Evolutionary conservation across 2,329 filamentous ascomycete genomes (phyloP).

Genomic region (Ophiostoma novo-ulmi): DNA sequence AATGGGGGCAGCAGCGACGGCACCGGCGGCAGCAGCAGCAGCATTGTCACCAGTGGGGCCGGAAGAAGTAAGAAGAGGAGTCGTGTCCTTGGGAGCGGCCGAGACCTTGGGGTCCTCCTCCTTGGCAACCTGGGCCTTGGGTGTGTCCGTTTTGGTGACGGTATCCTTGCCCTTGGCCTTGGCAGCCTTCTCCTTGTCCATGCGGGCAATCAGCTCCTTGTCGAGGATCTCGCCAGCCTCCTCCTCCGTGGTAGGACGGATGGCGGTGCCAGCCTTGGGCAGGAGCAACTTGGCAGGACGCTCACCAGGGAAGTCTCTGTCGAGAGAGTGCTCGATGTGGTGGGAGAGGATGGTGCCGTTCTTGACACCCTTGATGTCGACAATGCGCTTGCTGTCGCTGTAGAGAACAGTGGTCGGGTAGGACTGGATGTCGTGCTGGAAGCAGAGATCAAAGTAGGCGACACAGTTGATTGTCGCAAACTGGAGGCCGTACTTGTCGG

Average conservation of each 20-base stretch:
- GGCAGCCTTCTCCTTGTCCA: conserved; percentile 21
- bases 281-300: conserved; percentile 63
- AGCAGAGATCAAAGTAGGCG: conserved; percentile 74
- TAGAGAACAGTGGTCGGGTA: conserved; percentile 78
- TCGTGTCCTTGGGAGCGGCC: background rate
- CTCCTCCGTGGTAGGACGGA: conserved; percentile 31
- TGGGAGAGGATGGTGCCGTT: conserved; percentile 58
- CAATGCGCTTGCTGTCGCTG: conserved; percentile 66
- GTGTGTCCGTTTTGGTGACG: conserved; percentile 34
- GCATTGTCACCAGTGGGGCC: background rate
- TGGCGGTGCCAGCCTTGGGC: conserved; percentile 63
- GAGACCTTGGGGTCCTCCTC: conserved; percentile 18
- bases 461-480: conserved; percentile 85
- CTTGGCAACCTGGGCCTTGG: conserved; percentile 17
- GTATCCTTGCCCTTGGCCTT: conserved; percentile 14
- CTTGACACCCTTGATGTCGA: conserved; percentile 61
- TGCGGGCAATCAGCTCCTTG: conserved; percentile 22
- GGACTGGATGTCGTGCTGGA: conserved; percentile 57
- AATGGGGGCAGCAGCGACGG: background rate
- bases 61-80: background rate
- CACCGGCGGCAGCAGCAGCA: background rate
- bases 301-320: conserved; percentile 67
- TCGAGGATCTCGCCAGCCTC: conserved; percentile 26
- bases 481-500: conserved; percentile 79
- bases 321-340: conserved; percentile 21